Base-by-base conservation (phyloP, 768 basidiomycete genomes). In the Tephrocybe sp. region DNA sequence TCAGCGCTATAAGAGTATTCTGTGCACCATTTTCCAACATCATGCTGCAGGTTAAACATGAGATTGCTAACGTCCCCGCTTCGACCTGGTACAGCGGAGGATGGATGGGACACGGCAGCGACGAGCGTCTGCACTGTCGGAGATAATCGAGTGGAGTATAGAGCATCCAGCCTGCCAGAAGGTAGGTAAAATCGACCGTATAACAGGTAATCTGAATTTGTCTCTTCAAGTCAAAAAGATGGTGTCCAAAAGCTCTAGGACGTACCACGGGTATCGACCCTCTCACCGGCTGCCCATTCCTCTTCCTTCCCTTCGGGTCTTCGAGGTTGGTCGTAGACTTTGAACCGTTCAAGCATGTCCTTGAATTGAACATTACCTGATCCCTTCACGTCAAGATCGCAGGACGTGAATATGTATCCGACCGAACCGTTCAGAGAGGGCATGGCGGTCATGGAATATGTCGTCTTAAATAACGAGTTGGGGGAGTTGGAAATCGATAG, bases 1-100 rank as follows among this genome's bases (percentile, higher is more conserved):
- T 93, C 90, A 1, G 91, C 90, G 56, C 92, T 94, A 76, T 89
- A 98, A 2, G 89, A 89, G 57, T 96, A 98, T 66, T 98, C 96
- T 2, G 89, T 86, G 56, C 91, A 91, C 84, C 89, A 94, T 57
- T 89, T 83, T 3, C 95, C 96, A 8, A 89, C 81, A 62, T 97
- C 93, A 61, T 97, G 94, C 66, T 96, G 93, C 28, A 98, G 67
- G 55, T 82, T 90, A 59, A 98, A 65, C 80, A 97, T 86, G 62
- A 83, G 63, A 54, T 89, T 89, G 62, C 80, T 88, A 52, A 74
- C 70, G 56, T 79, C 75, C 41, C 75, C 70, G 44, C 74, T 69
- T 38, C 77, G 75, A 27, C 72, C 59, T 18, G 75, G 66, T 1
- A 70, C 57, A 60, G 66, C 76, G 16, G 82, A 74, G n/a, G 79